Evolutionary conservation across 1,139 yeast genomes (phyloP), one percentile per base, ranked within the genome.

Genomic region (Taiozyma onychis): DNA sequence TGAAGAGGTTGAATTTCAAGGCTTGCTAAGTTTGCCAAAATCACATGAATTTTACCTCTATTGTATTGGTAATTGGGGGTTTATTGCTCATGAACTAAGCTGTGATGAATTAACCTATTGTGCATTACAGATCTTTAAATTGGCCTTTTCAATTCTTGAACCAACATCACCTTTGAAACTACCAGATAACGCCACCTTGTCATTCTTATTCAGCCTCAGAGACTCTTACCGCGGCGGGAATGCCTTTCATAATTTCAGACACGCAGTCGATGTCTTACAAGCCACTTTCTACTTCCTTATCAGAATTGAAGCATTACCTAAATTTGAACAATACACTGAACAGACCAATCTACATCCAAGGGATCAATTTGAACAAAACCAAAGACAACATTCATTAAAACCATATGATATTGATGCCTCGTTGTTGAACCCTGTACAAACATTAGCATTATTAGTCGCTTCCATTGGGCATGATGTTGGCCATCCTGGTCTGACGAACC

Each of bases 381-480:
- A 30, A 1, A 39, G 14, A 24, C 44, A 26, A 32, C n/a, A 21
- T 6, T 24, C 39, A 10, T 3, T 39, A 1, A 28, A 28, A 9
- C n/a, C 39, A 1, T 53, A 54, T 43, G 48, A 54, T 14, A 10
- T 30, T 2, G 51, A 49, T 4, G n/a, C 49, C 3, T 52, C 64
- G 2, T 58, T 67, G 45, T 62, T 78, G 41, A 69, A 68, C 47
- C 74, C 81, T 1, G 57, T 74, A 26, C 85, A 83, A 61, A 72
- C 79, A 1, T 68, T 83, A 44, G 80, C 83, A 0, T 70, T 89
- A 28, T 74, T 88, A 43, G 74, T 90, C 26, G 88, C 97, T 1
- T 96, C 97, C 1, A 71, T 91, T 46, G 98, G 99, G 45, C 99
- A 93, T 68, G 99, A 93, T 67, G 83, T 88, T 34, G 96, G 97